Base-by-base conservation (phyloP, 805 yeast genomes). In the Grigorovia jiainica region DNA sequence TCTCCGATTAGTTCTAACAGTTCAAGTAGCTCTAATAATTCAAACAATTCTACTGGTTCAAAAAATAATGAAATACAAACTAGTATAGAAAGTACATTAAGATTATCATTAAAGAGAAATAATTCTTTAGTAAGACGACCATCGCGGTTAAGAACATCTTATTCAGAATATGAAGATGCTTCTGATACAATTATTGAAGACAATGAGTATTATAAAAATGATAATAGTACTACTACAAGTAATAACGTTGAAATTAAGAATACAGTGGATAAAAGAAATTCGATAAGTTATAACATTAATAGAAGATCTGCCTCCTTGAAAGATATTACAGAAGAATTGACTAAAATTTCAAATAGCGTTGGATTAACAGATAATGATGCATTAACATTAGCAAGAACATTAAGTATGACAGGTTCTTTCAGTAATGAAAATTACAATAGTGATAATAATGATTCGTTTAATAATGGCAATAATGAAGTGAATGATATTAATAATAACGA, bases 321-420 rank as follows among this genome's bases (percentile, higher is more conserved):
- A 45, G 85, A 80, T 41, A 70, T 84, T 30, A 81, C 95, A 3
- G 75, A 67, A 46, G 95, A 89, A 59, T 66, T 89, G 42, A 82
- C 84, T 48, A 76, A 72, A 36, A 66, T 87, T 36, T 78, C 90
- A 0, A 81, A 79, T 48, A 67, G 78, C 61, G 95, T 90, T 0
- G 92, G 94, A 0, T 64, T 84, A 60, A 80, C 78, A 41, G 79
- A 87, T 4, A 74, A 79, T 32, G 94, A 86, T 64, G 94, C 95
- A 0, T 80, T 82, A 5, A 78, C 94, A 0, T 67, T 86, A 43
- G 95, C 95, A 0, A 68, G 94, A 53, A 78, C 92, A 1, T 68
- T 87, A 38, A 81, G 90, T 2, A 73, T 85, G 37, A 73, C 82
- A 0, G 76, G 86, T 0, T 66, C 82, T 23, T 82, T 83, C 10